phyloP scores from a whole-genome alignment of 1,284 basidiomycete genomes.

The Rhodotorula sp. region DNA sequence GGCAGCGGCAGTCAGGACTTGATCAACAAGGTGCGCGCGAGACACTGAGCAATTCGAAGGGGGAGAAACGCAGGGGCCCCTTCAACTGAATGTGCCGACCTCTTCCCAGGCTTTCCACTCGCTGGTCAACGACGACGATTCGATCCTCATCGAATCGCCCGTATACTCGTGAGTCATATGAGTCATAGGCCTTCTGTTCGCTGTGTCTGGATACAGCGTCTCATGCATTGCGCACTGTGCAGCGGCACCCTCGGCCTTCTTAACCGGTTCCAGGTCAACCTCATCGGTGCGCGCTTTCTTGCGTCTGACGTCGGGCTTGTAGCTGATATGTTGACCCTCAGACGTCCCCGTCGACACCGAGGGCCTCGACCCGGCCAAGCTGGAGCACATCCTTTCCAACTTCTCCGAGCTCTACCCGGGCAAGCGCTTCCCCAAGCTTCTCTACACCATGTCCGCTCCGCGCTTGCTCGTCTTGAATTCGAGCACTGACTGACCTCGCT shows the following conservation, averaged over 20 bases:
- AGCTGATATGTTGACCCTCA: slow-evolving; percentile 45
- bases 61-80: too few species aligned
- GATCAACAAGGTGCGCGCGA: slow-evolving; percentile 68
- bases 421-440: slow-evolving; percentile 71
- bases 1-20: slow-evolving; percentile 83
- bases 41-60: too few species aligned
- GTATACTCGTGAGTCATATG: slow-evolving; percentile 62
- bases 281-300: slow-evolving; percentile 60
- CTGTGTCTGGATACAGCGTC: not conserved
- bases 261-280: slow-evolving; percentile 59
- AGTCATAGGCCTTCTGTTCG: not conserved
- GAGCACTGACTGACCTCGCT: fast-evolving
- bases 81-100: not conserved
- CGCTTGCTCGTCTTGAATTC: not conserved
- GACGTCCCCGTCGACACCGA: slow-evolving; percentile 78
- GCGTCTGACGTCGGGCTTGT: too few species aligned
- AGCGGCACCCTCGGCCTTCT: slow-evolving; percentile 52
- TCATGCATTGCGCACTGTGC: slow-evolving; percentile 44
- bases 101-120: slow-evolving; percentile 56
- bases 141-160: slow-evolving; percentile 80
- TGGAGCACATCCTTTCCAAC: slow-evolving; percentile 67
- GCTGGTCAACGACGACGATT: slow-evolving; percentile 76
- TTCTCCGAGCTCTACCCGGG: slow-evolving; percentile 64
- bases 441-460: slow-evolving; percentile 68
- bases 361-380: slow-evolving; percentile 67